Conservation (phyloP, 441 rosid species). For the Bocquillonia castaneifolia region DNA sequence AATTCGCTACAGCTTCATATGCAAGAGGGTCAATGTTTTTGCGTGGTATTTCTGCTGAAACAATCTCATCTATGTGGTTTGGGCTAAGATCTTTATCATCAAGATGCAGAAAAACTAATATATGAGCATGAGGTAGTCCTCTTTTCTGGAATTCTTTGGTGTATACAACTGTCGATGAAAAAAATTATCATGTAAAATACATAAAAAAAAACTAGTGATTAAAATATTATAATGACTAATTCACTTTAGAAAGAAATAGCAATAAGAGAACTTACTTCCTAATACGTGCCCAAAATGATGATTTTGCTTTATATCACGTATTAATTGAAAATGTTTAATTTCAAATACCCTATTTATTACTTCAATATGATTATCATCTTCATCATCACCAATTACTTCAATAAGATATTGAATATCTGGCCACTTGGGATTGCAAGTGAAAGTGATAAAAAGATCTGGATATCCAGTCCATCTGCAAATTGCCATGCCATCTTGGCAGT, state of each 20-base stretch:
- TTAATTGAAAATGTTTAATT: background rate
- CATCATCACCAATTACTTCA: background rate
- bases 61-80: background rate
- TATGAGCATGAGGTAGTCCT: constrained; percentile 2
- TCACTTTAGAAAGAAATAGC: background rate
- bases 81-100: background rate
- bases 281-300: background rate
- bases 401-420: background rate
- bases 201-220: too few species aligned
- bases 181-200: background rate
- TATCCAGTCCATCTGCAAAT: background rate
- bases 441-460: background rate
- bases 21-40: background rate
- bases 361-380: background rate
- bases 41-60: background rate
- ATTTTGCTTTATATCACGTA: background rate
- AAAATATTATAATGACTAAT: background rate
- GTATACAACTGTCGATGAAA: background rate
- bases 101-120: background rate
- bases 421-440: background rate
- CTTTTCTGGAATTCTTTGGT: background rate
- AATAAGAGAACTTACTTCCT: background rate
- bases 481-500: constrained; percentile 10
- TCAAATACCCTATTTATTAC: background rate
- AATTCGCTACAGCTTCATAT: background rate